phyloP scores from a whole-genome alignment of 805 yeast genomes.

The Wickerhamiella kurtzmanii region DNA sequence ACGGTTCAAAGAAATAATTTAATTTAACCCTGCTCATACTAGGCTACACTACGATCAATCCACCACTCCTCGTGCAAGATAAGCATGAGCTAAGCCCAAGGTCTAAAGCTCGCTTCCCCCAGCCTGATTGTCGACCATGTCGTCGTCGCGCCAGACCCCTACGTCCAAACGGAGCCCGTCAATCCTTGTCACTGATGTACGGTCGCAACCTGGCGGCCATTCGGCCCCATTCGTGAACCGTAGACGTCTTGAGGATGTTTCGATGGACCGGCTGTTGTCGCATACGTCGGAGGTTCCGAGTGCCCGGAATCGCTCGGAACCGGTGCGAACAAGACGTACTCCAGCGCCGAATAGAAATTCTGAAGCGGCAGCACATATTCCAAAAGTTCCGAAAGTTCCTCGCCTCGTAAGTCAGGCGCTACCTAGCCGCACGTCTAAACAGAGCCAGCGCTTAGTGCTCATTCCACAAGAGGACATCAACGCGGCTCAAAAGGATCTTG shows the following conservation, averaged over 20 bases:
- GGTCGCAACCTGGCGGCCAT: constrained; percentile 31
- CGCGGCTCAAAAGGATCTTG: constrained; percentile 3
- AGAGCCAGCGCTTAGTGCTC: constrained; percentile 71
- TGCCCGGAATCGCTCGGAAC: constrained; percentile 37
- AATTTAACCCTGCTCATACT: no score
- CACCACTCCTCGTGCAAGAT: no score
- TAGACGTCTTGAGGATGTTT: constrained; percentile 53
- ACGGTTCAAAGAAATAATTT: no score
- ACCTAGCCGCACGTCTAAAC: constrained; percentile 57
- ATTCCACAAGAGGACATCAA: constrained; percentile 30
- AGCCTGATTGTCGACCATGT: not conserved
- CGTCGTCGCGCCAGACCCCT: constrained; percentile 27
- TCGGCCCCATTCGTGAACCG: constrained; percentile 39
- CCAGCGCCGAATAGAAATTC: not conserved
- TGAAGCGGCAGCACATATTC: not conserved
- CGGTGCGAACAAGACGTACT: not conserved
- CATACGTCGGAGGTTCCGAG: constrained; percentile 82
- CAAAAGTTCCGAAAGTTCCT: constrained; percentile 8
- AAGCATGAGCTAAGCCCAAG: no score
- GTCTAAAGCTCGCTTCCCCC: no score
- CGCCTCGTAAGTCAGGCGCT: constrained; percentile 20
- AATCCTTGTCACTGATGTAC: constrained; percentile 79
- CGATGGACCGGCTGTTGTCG: constrained; percentile 65
- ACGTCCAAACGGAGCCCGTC: constrained; percentile 86
- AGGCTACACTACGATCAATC: no score